Evolutionary conservation across 2,329 filamentous ascomycete genomes (phyloP).

Genomic region (Scorias spongiosa): DNA sequence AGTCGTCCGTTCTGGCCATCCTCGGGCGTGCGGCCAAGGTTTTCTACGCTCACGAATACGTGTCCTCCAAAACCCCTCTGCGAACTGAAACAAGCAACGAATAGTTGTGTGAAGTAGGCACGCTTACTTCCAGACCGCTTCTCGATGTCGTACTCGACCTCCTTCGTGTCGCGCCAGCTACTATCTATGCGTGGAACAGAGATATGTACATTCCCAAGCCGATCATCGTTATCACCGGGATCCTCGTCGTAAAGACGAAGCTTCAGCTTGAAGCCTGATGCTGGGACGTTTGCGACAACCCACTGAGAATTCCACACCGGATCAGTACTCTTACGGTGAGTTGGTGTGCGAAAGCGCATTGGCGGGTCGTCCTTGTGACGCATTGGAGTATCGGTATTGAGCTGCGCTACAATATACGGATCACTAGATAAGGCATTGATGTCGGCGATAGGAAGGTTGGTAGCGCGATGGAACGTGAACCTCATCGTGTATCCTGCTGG

Average conservation of each 20-base stretch:
- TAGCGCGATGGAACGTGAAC: conserved; percentile 69
- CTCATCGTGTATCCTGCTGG: conserved; percentile 65
- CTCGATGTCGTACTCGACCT: conserved; percentile 55
- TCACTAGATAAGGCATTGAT: conserved; percentile 64
- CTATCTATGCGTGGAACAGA: conserved; percentile 44
- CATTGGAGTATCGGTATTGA: conserved; percentile 53
- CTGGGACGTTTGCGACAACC: conserved; percentile 75
- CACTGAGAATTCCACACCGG: conserved; percentile 75
- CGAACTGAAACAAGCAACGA: conserved; percentile 47
- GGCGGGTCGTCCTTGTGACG: conserved; percentile 77
- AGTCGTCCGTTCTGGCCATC: conserved; percentile 44
- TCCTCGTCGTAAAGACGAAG: conserved; percentile 85
- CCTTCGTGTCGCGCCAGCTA: conserved; percentile 52
- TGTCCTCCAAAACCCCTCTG: conserved; percentile 53
- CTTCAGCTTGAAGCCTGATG: conserved; percentile 68
- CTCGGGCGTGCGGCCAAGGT: conserved; percentile 56
- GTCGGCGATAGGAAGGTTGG: conserved; percentile 71
- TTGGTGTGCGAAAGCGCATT: conserved; percentile 59
- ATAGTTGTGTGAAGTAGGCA: conserved; percentile 60
- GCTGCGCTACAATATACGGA: conserved; percentile 64
- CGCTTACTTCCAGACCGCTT: conserved; percentile 78
- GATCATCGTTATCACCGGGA: conserved; percentile 68
- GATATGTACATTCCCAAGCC: conserved; percentile 73
- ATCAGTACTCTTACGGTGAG: conserved; percentile 54
- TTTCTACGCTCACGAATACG: conserved; percentile 57